Evolutionary conservation across 352 stramenopile species (phyloP), one percentile per base, ranked within the genome.

Genomic region (Phytophthora syringae): DNA sequence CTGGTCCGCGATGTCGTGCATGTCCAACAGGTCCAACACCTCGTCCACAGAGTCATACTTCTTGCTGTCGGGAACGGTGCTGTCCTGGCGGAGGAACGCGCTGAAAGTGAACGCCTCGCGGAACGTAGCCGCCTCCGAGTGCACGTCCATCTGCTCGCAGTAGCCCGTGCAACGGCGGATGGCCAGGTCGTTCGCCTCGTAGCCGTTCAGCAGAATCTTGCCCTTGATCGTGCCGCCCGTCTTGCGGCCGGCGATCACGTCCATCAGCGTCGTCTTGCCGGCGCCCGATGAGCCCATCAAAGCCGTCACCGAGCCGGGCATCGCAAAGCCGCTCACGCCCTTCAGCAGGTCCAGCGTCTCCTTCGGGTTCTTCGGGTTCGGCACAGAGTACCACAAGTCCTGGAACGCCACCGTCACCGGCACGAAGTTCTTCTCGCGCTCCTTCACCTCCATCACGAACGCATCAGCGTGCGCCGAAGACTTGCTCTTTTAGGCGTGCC

Each of bases 101-200:
- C n/a, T n/a, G n/a, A n/a, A n/a, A n/a, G n/a, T n/a, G n/a, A n/a
- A n/a, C n/a, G n/a, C n/a, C n/a, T n/a, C n/a, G n/a, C 89, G 76
- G 36, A 93, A 88, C 12, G 93, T 98, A 1, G 84, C 69, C 9
- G 88, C 94, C 25, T 90, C 77, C 15, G 86, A 82, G 28, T 97
- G 81, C 25, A 89, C 86, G 60, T 97, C 92, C 70, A 97, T 94
- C 61, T 97, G 92, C 53, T 83, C 77, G 25, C 77, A 86, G 70
- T 86, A 86, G 9, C 74, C 77, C 32, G 76, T 84, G 55, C 69
- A 78, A 1, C 76, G 76, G 34, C 67, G 74, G 25, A 84, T 84
- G 30, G 76, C 67, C 32, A 84, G n/a, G n/a, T n/a, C n/a, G n/a
- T n/a, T n/a, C n/a, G n/a, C n/a, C n/a, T n/a, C n/a, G n/a, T n/a